A percentile compares a stretch with the other conserved stretches of the same genome.
These are phyloP conservation scores for Cyamopsis tetragonoloba DNA, from an alignment of 306 rosid genomes.

Conservation along the genomic window DNA sequence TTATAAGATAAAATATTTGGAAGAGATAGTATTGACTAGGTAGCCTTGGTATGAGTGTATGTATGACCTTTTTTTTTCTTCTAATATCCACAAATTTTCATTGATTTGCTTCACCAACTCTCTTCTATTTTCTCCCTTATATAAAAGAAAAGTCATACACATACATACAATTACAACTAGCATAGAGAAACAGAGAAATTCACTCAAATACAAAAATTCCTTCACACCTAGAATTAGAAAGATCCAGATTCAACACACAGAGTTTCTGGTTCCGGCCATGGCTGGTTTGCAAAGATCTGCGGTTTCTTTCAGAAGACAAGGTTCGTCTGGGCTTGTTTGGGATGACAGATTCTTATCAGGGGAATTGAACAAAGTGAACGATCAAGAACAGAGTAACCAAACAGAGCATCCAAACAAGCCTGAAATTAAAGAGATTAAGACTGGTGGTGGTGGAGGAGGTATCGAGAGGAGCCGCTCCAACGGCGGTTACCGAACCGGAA, in stretches of 20 bases:
- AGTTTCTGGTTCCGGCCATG: constrained; percentile 34
- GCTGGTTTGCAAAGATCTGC: constrained; percentile 83
- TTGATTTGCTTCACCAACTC: neutral
- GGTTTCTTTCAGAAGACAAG: constrained; percentile 76
- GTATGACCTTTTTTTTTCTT: no score
- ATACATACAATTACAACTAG: no score
- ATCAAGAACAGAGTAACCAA: neutral
- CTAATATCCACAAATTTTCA: no score
- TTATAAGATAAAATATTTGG: no score
- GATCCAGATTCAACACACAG: neutral
- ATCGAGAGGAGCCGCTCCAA: constrained; percentile 54
- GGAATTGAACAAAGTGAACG: constrained; percentile 38
- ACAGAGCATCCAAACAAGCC: neutral
- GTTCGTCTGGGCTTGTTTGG: constrained; percentile 86
- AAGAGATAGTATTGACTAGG: no score
- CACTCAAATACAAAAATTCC: neutral
- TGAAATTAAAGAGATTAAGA: constrained; percentile 4
- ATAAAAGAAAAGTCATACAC: neutral
- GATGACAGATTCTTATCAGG: constrained; percentile 59
- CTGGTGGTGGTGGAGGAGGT: no score
- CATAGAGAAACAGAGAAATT: neutral
- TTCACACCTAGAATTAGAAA: neutral
- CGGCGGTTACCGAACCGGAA: constrained; percentile 62
- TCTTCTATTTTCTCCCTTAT: neutral
- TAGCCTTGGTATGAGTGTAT: neutral